Base-by-base conservation (phyloP, 1,139 yeast species). In the Yamadazyma triangularis region DNA sequence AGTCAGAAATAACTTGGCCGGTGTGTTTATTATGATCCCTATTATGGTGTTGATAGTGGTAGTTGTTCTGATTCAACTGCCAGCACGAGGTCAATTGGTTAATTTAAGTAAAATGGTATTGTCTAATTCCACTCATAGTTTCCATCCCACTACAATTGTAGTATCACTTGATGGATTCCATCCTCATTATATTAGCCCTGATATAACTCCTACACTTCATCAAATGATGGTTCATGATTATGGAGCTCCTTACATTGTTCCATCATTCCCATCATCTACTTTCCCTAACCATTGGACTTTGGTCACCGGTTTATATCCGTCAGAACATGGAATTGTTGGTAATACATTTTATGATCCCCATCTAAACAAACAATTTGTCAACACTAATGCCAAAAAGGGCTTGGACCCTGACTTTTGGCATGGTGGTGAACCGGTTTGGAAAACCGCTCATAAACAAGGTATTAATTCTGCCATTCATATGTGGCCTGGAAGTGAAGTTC, bases 401-500 rank as follows among this genome's bases (percentile, higher is more conserved):
- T 58, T 74, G 29, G 71, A 71, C 31, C 77, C 79, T 1, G 73
- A 66, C 19, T 84, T 85, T 63, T 86, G 95, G 95, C 54, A 46
- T 29, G 91, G 93, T 8, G 95, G 95, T 19, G 93, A 85, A 50
- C 94, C 96, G 0, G 53, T 88, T 16, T 88, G 96, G 96, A 61
- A 68, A 27, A 84, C 95, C 0, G 88, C 93, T 0, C 63, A 64
- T 15, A 53, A 54, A n/a, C 84, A 82, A 38, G 80, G 78, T 1
- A 71, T 84, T 4, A 64, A 64, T 10, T 63, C 83, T 3, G 95
- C 93, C 0, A 80, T 86, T n/a, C 95, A 88, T 53, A 87, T 88
- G 95, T 88, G 95, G 95, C 96, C 96, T 0, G 95, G 96, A 1
- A 79, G 88, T 38, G 95, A 86, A 46, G 93, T 81, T 4, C 70